Evolutionary conservation across 495 filamentous ascomycete species (phyloP).

Genomic region (Penicillium psychrofluorescens): DNA sequence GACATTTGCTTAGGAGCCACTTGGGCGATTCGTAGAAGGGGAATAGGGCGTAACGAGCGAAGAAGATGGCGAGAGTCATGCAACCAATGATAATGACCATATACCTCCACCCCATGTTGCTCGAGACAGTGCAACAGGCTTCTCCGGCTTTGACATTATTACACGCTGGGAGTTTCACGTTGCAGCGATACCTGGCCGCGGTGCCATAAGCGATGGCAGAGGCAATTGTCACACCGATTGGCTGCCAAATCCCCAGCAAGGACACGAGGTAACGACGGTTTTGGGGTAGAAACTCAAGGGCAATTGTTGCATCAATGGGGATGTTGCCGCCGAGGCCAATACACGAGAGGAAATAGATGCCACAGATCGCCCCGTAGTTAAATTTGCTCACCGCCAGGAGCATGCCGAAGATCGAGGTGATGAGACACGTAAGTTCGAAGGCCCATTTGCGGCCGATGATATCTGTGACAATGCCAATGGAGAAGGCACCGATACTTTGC

Average conservation of each 20-base stretch:
- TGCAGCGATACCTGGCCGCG: conserved; percentile 36
- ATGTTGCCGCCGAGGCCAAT: conserved; percentile 34
- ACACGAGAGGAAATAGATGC: conserved; percentile 2
- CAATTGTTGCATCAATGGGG: conserved; percentile 33
- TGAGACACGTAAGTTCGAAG: conserved; percentile 43
- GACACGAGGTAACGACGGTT: conserved; percentile 33
- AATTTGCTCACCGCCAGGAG: conserved; percentile 23
- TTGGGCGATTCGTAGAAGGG: conserved; percentile 65
- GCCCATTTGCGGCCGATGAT: conserved; percentile 43
- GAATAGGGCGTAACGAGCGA: conserved; percentile 58
- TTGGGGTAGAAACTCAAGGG: conserved; percentile 40
- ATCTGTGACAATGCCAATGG: conserved; percentile 44
- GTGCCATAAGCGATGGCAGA: conserved; percentile 35
- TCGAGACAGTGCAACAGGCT: conserved; percentile 37
- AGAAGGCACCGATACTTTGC: conserved; percentile 26
- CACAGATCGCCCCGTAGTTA: conserved; percentile 1
- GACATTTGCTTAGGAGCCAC: conserved; percentile 40
- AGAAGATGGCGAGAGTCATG: conserved; percentile 53
- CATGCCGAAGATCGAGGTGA: conserved; percentile 37
- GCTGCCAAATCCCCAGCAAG: conserved; percentile 40
- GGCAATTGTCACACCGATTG: conserved; percentile 19
- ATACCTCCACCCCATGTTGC: conserved; percentile 70
- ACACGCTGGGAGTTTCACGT: conserved; percentile 13
- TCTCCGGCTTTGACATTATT: conserved; percentile 14
- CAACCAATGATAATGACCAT: conserved; percentile 55